Base-by-base conservation (phyloP, 495 filamentous ascomycete species). In the Arthonia radiata region DNA sequence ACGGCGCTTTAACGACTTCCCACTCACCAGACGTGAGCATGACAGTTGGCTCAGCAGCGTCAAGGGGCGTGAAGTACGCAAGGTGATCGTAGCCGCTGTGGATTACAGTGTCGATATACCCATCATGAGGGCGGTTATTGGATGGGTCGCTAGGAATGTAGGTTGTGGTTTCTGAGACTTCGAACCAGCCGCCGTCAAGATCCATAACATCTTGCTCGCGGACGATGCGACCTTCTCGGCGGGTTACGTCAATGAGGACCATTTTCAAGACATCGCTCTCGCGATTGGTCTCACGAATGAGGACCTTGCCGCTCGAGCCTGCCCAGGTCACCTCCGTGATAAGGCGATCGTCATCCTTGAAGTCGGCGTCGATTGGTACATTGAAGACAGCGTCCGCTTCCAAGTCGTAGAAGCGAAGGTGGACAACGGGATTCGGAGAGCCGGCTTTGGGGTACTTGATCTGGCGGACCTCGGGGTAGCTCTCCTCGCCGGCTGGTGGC, bases 381-480 rank as follows among this genome's bases (percentile, higher is more conserved):
- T 64, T 58, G 36, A 94, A 94, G 1, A 71, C 59, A 26, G 92
- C 72, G 2, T 65, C 56, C 29, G 67, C 74, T n/a, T 53, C 60
- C 17, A 92, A 56, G 37, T 93, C 81, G 45, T 83, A 94, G 48
- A 93, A 89, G 31, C 73, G 65, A 19, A 97, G 44, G 30, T 73
- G 62, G 8, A 94, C 89, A 11, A 75, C 58, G 5, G 86, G 86
- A 46, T 94, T 94, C 18, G 83, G 80, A 7, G 81, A 71, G 5
- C 89, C 86, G 29, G 86, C 72, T 49, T 94, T 94, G 15, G 86
- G 86, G 43, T 97, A 97, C 47, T 97, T 97, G 59, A 97, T 89
- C 33, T 77, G 53, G 26, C 75, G 56, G 12, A 81, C 67, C 43
- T 94, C 86, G 0, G 86, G 86, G 41, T 97, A 97, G 27, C 63